Conservation (phyloP, 805 yeast genomes). For the Starmerella bombicola region DNA sequence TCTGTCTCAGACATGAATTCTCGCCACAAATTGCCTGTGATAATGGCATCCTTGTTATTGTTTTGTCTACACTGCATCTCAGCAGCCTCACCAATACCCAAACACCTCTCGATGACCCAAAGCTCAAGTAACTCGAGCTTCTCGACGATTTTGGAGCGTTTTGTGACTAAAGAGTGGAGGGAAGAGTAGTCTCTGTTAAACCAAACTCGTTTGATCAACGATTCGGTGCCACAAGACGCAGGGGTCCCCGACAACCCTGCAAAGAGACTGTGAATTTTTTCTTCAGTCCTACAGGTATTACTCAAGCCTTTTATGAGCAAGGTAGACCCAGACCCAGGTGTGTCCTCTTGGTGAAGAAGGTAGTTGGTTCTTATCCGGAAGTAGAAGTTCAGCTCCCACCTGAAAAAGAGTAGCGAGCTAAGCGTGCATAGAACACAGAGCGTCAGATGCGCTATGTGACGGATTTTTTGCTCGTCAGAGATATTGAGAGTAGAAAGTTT, state of each 20-base stretch:
- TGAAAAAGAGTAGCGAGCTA: constrained; percentile 44
- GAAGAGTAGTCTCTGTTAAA: constrained; percentile 37
- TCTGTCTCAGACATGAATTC: constrained; percentile 47
- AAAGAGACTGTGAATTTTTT: constrained; percentile 43
- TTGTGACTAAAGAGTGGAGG: constrained; percentile 28
- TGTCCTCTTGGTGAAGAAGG: constrained; percentile 24
- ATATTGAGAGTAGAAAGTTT: constrained; percentile 59
- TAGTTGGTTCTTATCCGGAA: constrained; percentile 38
- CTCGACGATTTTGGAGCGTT: constrained; percentile 26
- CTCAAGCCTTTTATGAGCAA: constrained; percentile 61
- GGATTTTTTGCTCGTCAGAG: constrained; percentile 37
- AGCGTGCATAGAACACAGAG: constrained; percentile 43
- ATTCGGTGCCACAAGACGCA: too few relatives aligned
- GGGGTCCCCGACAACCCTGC: constrained; percentile 28
- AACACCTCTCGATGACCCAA: constrained; percentile 29
- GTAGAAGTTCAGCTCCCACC: constrained; percentile 43
- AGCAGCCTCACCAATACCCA: constrained; percentile 17
- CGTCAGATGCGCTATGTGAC: constrained; percentile 51
- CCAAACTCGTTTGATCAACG: constrained; percentile 44
- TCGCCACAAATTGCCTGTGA: constrained; percentile 23
- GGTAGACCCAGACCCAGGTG: constrained; percentile 32
- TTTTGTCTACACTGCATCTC: not conserved
- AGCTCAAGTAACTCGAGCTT: constrained; percentile 34
- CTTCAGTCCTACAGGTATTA: constrained; percentile 37
- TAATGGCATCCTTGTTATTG: constrained; percentile 12